Evolutionary conservation across 2,329 filamentous ascomycete species (phyloP), one percentile per base, ranked within the genome.

Genomic region (Fusarium buxicola): DNA sequence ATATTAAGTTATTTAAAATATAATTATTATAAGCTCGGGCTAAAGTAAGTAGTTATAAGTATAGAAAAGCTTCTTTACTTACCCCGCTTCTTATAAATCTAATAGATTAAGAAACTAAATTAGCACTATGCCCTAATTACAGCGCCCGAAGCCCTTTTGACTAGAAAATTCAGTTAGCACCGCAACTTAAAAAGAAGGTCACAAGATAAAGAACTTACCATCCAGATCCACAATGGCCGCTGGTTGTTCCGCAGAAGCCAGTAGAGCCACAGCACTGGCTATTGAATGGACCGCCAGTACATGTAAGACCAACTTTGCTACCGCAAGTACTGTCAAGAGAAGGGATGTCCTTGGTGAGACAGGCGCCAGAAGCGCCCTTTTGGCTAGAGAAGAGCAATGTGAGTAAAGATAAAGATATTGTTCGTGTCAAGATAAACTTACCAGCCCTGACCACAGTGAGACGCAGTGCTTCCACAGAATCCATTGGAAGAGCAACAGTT

Each of bases 361-460:
- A 60, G 1, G 13, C 43, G 5, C 48, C 49, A 0, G 58, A 60
- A 0, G 43, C 13, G 2, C 43, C 25, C 8, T 58, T 55, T n/a
- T 60, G 48, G 15, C 43, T 24, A 7, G 10, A 13, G 10, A 13
- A 6, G 11, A 13, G 7, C 11, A 4, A 8, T 30, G 11, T 30
- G 27, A 30, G 27, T 5, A 30, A 11, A 30, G 27, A 2, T 5
- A 30, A 30, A 30, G 27, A 30, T 30, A 11, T 30, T n/a, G n/a
- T n/a, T n/a, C n/a, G n/a, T n/a, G n/a, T n/a, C n/a, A n/a, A n/a
- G n/a, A n/a, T n/a, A 30, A 11, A 40, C 43, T 28, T 48, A 35
- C 28, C 49, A 60, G 9, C 58, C 55, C 11, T 60, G 44, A 1
- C 58, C 58, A 3, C 58, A 60, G 5, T 60, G 49, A 24, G 35